Evolutionary conservation across 192 early-diverging fungal species (phyloP).

Genomic region (Pecoramyces ruminantium): DNA sequence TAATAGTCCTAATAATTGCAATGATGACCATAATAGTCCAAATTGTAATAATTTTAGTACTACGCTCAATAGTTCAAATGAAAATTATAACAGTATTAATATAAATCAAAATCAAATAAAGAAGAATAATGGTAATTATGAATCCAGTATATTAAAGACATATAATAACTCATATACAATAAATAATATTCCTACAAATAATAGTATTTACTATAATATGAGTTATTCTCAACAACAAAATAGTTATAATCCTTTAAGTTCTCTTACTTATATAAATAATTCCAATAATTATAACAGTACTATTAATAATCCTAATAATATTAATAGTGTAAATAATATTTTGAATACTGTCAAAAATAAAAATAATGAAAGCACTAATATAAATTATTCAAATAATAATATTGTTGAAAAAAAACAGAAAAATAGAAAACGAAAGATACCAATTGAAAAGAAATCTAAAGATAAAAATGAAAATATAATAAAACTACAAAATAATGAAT

Average conservation of each 20-base stretch:
- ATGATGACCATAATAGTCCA: too few relatives aligned
- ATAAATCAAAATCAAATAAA: neutral
- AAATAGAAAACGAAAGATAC: neutral
- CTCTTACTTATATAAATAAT: neutral
- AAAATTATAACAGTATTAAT: neutral
- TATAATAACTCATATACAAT: neutral
- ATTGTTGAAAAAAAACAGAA: neutral
- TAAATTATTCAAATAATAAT: neutral
- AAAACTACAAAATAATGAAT: neutral
- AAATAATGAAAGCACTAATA: neutral
- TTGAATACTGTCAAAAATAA: too few relatives aligned
- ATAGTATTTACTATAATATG: neutral
- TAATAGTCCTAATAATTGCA: too few relatives aligned
- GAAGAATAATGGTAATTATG: neutral
- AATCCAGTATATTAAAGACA: neutral
- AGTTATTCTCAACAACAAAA: neutral
- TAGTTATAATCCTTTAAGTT: neutral
- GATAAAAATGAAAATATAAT: neutral
- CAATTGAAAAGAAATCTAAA: neutral
- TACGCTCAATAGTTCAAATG: neutral
- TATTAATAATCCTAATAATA: neutral
- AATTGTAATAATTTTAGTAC: too few relatives aligned
- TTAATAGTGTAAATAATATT: too few relatives aligned
- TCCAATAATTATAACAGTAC: neutral
- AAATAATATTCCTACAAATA: neutral